Percentiles rank a stretch among this genome's conserved stretches.
These are phyloP conservation scores for Trichocladium uniseriatum DNA, from an alignment of 495 filamentous ascomycete species.

Conservation along the genomic window DNA sequence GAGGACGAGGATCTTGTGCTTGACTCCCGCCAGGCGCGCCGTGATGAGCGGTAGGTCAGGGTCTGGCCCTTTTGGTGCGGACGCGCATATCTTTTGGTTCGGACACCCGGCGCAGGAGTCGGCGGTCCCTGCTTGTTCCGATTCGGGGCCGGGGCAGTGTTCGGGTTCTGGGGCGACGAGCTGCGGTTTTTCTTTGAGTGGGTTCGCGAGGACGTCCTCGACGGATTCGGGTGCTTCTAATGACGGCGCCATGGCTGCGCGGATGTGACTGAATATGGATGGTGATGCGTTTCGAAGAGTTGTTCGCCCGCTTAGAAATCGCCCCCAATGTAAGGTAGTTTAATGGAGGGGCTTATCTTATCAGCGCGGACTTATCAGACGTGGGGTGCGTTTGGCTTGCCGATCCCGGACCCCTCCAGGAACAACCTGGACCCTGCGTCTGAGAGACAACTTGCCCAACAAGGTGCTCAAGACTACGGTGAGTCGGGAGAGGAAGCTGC, in stretches of 20 bases:
- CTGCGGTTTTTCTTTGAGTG: slow-evolving; percentile 60
- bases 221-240: slow-evolving; percentile 57
- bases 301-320: slow-evolving; percentile 20
- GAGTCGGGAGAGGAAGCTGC: no score
- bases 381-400: background rate
- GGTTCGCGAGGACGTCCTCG: slow-evolving; percentile 55
- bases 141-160: slow-evolving; percentile 94
- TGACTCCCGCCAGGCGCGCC: slow-evolving; percentile 66
- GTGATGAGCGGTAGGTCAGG: slow-evolving; percentile 86
- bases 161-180: slow-evolving; percentile 93
- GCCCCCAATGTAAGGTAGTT: background rate
- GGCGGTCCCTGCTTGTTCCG: slow-evolving; percentile 69
- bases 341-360: slow-evolving; percentile 14
- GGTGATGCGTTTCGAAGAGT: background rate
- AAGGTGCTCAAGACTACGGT: no score
- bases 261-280: background rate
- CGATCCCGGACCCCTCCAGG: slow-evolving; percentile 10
- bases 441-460: no score
- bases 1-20: slow-evolving; percentile 85
- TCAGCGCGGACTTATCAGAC: background rate
- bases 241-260: slow-evolving; percentile 40
- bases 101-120: slow-evolving; percentile 91
- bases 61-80: slow-evolving; percentile 90
- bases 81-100: slow-evolving; percentile 90
- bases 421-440: no score